phyloP scores from a whole-genome alignment of 129 eudicot species.

The Helianthus tuberosus region DNA sequence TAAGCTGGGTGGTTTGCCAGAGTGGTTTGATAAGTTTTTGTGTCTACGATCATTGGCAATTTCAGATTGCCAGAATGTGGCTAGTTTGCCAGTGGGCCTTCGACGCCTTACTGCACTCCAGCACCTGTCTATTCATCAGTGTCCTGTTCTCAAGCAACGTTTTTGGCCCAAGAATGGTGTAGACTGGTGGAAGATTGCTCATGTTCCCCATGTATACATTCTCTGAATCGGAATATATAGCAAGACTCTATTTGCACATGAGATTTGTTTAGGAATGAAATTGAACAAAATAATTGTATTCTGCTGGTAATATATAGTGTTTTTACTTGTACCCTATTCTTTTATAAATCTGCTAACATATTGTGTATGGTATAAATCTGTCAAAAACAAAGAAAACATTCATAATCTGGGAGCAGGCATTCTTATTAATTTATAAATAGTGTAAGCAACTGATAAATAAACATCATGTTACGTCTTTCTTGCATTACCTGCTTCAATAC shows the following conservation, averaged over 20 bases:
- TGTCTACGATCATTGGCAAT: slow-evolving; percentile 30
- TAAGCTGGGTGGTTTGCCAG: slow-evolving; percentile 23
- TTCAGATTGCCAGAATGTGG: slow-evolving; percentile 29
- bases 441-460: too few relatives aligned
- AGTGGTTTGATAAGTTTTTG: slow-evolving; percentile 30
- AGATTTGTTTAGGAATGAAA: background rate
- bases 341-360: too few relatives aligned
- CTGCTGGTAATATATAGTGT: too few relatives aligned
- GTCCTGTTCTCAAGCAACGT: slow-evolving; percentile 31
- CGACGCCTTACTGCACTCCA: slow-evolving; percentile 27
- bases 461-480: too few relatives aligned
- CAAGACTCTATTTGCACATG: background rate
- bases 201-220: slow-evolving; percentile 26
- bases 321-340: too few relatives aligned
- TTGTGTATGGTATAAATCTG: too few relatives aligned
- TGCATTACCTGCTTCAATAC: slow-evolving; percentile 84
- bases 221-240: background rate
- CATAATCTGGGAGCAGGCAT: too few relatives aligned
- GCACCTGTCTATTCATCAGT: slow-evolving; percentile 31
- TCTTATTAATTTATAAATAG: too few relatives aligned
- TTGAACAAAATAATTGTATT: too few relatives aligned
- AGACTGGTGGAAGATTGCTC: slow-evolving; percentile 41
- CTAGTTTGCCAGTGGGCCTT: slow-evolving; percentile 32
- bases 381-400: too few relatives aligned
- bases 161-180: slow-evolving; percentile 32